These are phyloP conservation scores for Plantago coronopus DNA, from an alignment of 305 asterid species.

Conservation along the genomic window DNA sequence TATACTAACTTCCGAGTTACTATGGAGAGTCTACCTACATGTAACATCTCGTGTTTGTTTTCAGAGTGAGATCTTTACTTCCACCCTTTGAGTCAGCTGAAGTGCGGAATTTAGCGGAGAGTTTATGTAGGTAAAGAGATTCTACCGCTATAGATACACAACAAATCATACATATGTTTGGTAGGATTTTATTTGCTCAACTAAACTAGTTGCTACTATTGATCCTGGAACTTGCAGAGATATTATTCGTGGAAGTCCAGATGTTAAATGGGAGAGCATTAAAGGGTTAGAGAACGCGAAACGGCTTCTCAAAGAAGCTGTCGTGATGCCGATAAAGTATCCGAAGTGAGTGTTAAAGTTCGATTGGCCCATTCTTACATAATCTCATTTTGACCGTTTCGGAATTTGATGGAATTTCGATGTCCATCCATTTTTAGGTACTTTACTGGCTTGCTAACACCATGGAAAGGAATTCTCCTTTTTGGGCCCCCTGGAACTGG, in stretches of 20 bases:
- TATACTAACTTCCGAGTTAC: neutral
- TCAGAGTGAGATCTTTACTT: slow-evolving; percentile 75
- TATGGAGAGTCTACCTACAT: neutral
- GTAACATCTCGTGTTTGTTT: slow-evolving; percentile 24
- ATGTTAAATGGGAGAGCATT: slow-evolving; percentile 83
- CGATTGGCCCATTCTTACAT: slow-evolving; percentile 21
- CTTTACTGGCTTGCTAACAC: slow-evolving; percentile 93
- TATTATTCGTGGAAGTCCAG: slow-evolving; percentile 90
- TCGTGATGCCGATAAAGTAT: slow-evolving; percentile 96
- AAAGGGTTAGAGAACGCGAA: slow-evolving; percentile 93
- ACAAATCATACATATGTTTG: slow-evolving; percentile 9
- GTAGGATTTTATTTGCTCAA: slow-evolving; percentile 16
- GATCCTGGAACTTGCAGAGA: slow-evolving; percentile 48
- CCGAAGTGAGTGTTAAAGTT: slow-evolving; percentile 55
- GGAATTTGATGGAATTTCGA: slow-evolving; percentile 17
- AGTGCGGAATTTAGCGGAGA: slow-evolving; percentile 83
- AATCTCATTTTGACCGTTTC: slow-evolving; percentile 13
- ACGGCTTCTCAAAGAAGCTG: slow-evolving; percentile 86
- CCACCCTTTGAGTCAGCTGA: slow-evolving; percentile 94
- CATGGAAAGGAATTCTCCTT: slow-evolving; percentile 98
- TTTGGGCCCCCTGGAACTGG: slow-evolving; percentile 99
- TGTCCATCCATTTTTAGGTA: slow-evolving; percentile 44
- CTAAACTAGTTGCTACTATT: slow-evolving; percentile 16
- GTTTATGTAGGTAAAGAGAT: slow-evolving; percentile 72
- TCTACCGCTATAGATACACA: neutral